Conservation (phyloP, 345 rosid species). For the Pistacia vera region DNA sequence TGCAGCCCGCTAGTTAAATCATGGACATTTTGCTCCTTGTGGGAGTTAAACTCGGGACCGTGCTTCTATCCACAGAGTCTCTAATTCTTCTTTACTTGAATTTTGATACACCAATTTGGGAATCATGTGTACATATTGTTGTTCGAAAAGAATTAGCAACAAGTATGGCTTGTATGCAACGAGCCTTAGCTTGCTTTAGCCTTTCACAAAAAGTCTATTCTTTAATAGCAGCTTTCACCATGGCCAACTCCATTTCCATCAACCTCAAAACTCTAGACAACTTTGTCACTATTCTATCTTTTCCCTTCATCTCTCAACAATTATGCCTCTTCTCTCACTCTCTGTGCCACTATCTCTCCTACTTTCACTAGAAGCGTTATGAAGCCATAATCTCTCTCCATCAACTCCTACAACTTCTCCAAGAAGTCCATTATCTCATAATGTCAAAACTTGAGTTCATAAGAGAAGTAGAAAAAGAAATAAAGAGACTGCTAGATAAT, state of each 20-base stretch:
- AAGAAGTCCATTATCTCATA: no score
- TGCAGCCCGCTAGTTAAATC: no score
- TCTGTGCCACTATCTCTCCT: slow-evolving; percentile 86
- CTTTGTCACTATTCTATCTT: slow-evolving; percentile 86
- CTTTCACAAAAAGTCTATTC: slow-evolving; percentile 74
- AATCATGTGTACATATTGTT: background rate
- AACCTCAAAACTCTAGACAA: slow-evolving; percentile 81
- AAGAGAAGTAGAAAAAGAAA: no score
- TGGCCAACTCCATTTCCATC: slow-evolving; percentile 98
- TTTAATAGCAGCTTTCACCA: slow-evolving; percentile 89
- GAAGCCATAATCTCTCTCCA: no score
- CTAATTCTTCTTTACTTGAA: no score
- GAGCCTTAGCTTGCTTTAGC: slow-evolving; percentile 75
- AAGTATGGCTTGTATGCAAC: slow-evolving; percentile 92
- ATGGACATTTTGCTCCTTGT: no score
- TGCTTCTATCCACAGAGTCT: no score
- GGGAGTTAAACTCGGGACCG: no score
- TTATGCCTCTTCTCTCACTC: slow-evolving; percentile 92
- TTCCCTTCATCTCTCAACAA: slow-evolving; percentile 75
- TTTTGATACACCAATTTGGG: background rate
- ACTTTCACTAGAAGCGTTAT: slow-evolving; percentile 67
- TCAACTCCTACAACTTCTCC: no score
- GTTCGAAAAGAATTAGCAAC: slow-evolving; percentile 76
- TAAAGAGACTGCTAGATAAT: no score
- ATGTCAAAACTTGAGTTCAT: no score